Evolutionary conservation across 202 grass and related monocot genomes (phyloP), one percentile per base, ranked within the genome.

Genomic region (Zizania palustris): DNA sequence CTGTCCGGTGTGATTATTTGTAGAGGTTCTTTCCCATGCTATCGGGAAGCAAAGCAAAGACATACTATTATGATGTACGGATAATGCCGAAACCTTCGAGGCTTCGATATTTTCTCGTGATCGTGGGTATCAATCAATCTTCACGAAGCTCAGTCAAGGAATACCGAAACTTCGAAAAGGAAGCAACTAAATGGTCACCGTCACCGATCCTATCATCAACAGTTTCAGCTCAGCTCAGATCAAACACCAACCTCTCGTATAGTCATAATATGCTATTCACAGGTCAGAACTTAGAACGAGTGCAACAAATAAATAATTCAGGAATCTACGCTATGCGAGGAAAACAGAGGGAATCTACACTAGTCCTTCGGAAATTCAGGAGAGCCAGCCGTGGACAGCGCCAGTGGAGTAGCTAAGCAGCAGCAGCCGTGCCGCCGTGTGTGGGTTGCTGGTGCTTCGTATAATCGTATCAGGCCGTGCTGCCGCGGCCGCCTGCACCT

Each of bases 381-480:
- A 36, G 8, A 40, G 37, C 42, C 9, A 73, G 36, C 57, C 71
- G 18, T 64, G 39, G 37, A 46, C 56, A 84, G 62, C 65, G 65
- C 10, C 28, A 66, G 73, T 60, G 35, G 67, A 85, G 20, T 45
- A 58, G 42, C 62, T 80, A 90, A 53, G 66, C 78, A 64, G 71
- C 66, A 53, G 65, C 78, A 60, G 67, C 66, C 37, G 78, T 71
- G 21, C n/a, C n/a, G n/a, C n/a, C n/a, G n/a, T n/a, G n/a, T n/a
- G n/a, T n/a, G n/a, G 74, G 73, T 22, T 75, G 41, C 65, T 41
- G 65, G 38, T 53, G 50, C 6, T 53, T 53, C 15, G 46, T 80
- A 73, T 28, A n/a, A n/a, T n/a, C n/a, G n/a, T n/a, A 28, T 28
- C 58, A 77, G 65, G 55, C 75, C 71, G 51, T 61, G 73, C 54